Base-by-base conservation (phyloP, 805 yeast genomes). In the Metschnikowia kofuensis region DNA sequence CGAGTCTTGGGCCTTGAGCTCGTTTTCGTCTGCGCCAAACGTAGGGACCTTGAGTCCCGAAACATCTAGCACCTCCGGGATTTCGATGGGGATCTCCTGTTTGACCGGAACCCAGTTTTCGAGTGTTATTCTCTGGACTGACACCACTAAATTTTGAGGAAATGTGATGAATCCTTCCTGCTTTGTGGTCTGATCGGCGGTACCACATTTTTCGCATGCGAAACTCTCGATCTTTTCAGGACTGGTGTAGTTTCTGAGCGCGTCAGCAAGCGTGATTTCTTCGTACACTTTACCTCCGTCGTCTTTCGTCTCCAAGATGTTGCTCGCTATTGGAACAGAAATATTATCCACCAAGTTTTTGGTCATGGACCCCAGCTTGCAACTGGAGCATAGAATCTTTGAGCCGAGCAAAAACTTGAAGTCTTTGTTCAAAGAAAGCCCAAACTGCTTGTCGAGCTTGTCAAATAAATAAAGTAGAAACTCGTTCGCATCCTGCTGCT, bases 401-500 rank as follows among this genome's bases (percentile, higher is more conserved):
- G 81, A 83, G 53, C 84, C 85, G 16, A 80, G 63, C 14, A 80
- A 72, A 63, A 85, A 92, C 56, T 83, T 82, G 60, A 92, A 83
- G 13, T 75, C 56, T 44, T 77, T 75, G 49, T 81, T 78, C 0
- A 89, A 83, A 28, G 70, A 69, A 12, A 55, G 53, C 7, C 65
- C 66, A 30, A 77, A 68, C 42, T 72, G 64, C 6, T 64, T 63
- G 53, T 86, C 91, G 28, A 90, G 65, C 53, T 80, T 77, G 48
- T 84, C 86, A 29, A 84, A 60, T 8, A 92, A 65, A 62, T 83
- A 86, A 6, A 80, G 67, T 67, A 90, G 78, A 62, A 90, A 94
- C 65, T 94, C 99, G 72, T 84, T 87, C 0, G 98, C 94, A 70
- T 94, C 99, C 65, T 94, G 99, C 63, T 94, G 99, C 57, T 83